These are phyloP conservation scores for Ensete glaucum DNA, from an alignment of 176 grass and related monocot species.

Conservation along the genomic window DNA sequence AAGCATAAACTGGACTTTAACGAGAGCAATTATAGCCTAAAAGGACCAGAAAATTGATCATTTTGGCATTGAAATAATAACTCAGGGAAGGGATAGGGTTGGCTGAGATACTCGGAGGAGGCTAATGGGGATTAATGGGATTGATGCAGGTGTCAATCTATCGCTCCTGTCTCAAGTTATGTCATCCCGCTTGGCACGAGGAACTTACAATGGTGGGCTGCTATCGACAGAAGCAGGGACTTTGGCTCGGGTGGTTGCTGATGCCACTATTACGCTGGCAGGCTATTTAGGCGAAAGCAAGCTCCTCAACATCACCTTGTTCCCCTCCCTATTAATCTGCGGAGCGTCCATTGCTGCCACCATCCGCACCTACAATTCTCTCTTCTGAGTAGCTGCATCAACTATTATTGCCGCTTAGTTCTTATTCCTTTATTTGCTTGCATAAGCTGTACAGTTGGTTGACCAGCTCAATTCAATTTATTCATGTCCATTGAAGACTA, in stretches of 20 bases:
- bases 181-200: constrained; percentile 80
- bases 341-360: constrained; percentile 44
- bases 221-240: constrained; percentile 88
- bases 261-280: constrained; percentile 60
- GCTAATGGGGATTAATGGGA: neutral
- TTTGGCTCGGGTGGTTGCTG: constrained; percentile 68
- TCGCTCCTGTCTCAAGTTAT: constrained; percentile 88
- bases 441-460: neutral
- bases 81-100: neutral
- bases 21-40: neutral
- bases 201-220: constrained; percentile 80
- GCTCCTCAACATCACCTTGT: constrained; percentile 74
- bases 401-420: neutral
- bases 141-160: constrained; percentile 63
- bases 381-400: constrained; percentile 32
- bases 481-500: constrained; percentile 4
- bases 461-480: neutral
- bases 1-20: neutral
- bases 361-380: constrained; percentile 71
- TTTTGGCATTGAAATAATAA: neutral
- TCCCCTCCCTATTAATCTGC: constrained; percentile 78
- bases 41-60: too few species aligned
- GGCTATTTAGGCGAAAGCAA: constrained; percentile 64
- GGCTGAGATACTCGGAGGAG: neutral
- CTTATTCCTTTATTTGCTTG: neutral